Conservation (phyloP, 148 eudicot species). For the Polygonum aviculare region DNA sequence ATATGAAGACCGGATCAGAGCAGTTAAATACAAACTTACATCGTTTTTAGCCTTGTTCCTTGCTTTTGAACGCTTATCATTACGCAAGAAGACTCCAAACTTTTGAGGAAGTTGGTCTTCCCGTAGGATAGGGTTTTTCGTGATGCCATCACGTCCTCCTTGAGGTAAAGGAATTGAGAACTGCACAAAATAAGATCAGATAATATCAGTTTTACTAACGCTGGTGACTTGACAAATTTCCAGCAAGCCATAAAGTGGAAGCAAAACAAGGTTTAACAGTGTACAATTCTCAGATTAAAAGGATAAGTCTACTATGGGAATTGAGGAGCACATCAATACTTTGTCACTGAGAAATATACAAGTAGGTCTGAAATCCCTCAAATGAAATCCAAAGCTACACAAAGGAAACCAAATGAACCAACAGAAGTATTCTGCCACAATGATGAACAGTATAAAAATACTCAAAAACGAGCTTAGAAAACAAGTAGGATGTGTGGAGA, state of each 20-base stretch:
- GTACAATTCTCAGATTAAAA: background rate
- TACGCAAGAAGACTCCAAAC: conserved; percentile 12
- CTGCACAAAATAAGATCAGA: conserved; percentile 26
- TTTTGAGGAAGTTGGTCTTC: conserved; percentile 88
- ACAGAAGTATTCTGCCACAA: background rate
- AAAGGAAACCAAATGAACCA: background rate
- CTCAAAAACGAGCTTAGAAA: background rate
- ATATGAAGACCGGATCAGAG: background rate
- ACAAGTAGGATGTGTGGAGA: too few species aligned
- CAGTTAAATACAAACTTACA: conserved; percentile 20
- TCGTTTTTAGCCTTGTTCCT: conserved; percentile 61
- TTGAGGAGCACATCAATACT: background rate
- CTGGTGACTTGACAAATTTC: background rate
- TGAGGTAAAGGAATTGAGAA: conserved; percentile 85
- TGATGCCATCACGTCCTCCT: conserved; percentile 77
- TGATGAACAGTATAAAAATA: background rate
- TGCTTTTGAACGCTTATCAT: conserved; percentile 34
- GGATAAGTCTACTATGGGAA: background rate
- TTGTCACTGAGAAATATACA: background rate
- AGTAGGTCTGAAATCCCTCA: background rate
- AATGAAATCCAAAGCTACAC: background rate
- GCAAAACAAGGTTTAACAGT: background rate
- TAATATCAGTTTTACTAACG: background rate
- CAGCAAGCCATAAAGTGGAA: background rate
- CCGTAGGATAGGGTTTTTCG: conserved; percentile 84